Evolutionary conservation across 495 filamentous ascomycete genomes (phyloP).

Genomic region (Aspergillus funiculosus): DNA sequence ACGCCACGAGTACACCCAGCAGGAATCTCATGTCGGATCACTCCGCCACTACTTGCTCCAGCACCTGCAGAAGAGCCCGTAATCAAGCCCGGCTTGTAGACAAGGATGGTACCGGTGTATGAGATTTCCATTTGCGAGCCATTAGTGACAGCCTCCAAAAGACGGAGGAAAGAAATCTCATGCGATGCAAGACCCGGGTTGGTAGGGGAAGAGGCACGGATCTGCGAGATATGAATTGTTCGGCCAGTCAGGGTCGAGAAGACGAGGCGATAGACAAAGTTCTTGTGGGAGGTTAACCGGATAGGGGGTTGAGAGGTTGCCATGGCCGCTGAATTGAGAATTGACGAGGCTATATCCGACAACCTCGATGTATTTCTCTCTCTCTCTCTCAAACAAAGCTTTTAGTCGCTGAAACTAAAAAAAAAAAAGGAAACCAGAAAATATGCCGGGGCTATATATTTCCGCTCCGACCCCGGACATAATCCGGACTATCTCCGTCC

Average conservation of each 20-base stretch:
- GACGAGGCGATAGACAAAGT: conserved; percentile 76
- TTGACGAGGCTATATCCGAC: conserved; percentile 10
- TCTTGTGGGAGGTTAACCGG: conserved; percentile 73
- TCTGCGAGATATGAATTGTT: conserved; percentile 85
- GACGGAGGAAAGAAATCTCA: conserved; percentile 92
- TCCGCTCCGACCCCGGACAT: conserved; percentile 9
- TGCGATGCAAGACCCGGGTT: conserved; percentile 82
- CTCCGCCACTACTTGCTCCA: conserved; percentile 59
- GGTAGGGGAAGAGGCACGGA: conserved; percentile 76
- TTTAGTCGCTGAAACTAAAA: conserved; percentile 14
- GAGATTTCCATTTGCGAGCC: conserved; percentile 91
- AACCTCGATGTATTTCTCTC: conserved; percentile 15
- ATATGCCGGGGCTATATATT: conserved; percentile 18
- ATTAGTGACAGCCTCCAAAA: conserved; percentile 93
- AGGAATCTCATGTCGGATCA: conserved; percentile 72
- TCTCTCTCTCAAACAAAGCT: neutral
- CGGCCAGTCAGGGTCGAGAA: conserved; percentile 88
- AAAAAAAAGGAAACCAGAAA: conserved; percentile 29
- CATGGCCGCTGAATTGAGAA: conserved; percentile 27
- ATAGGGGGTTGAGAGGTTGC: conserved; percentile 48
- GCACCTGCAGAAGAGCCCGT: conserved; percentile 66
- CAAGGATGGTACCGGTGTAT: conserved; percentile 85
- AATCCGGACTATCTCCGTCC: conserved; percentile 18
- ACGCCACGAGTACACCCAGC: conserved; percentile 69
- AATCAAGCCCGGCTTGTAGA: conserved; percentile 88